These are phyloP conservation scores for Torrubiellomyces zombiae DNA, from an alignment of 2,329 filamentous ascomycete genomes.

Conservation along the genomic window DNA sequence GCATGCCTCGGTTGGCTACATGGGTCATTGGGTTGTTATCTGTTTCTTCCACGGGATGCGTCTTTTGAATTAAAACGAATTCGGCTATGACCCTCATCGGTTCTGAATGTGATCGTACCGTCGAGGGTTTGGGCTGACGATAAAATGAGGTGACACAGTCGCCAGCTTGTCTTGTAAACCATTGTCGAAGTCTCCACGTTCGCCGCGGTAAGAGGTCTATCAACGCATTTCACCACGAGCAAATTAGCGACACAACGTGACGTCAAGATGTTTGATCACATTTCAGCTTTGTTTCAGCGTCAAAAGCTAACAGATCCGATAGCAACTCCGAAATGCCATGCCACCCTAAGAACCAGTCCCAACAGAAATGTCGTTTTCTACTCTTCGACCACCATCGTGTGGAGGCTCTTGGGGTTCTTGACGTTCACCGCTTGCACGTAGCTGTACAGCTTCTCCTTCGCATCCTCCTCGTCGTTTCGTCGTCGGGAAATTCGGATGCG, in stretches of 20 bases:
- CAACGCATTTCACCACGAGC: no score
- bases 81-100: no score
- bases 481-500: constrained; percentile 97
- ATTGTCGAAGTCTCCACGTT: no score
- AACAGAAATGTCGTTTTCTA: constrained; percentile 26
- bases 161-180: no score
- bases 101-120: no score
- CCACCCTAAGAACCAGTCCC: constrained; percentile 24
- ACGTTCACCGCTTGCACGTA: constrained; percentile 99
- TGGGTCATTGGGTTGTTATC: constrained; percentile 17
- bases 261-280: constrained; percentile 17
- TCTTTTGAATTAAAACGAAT: no score
- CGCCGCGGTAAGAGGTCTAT: no score
- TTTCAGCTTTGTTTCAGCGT: constrained; percentile 16
- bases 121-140: no score
- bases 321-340: constrained; percentile 30
- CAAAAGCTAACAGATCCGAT: constrained; percentile 27
- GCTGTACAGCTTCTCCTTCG: constrained; percentile 99
- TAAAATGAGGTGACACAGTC: no score
- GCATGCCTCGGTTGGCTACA: constrained; percentile 12
- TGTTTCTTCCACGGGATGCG: constrained; percentile 1
- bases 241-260: no score
- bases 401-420: constrained; percentile 96
- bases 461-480: constrained; percentile 99
- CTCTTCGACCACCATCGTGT: constrained; percentile 74